These are phyloP conservation scores for Ceratobasidium papillatum DNA, from an alignment of 1,284 basidiomycete genomes.

Conservation along the genomic window DNA sequence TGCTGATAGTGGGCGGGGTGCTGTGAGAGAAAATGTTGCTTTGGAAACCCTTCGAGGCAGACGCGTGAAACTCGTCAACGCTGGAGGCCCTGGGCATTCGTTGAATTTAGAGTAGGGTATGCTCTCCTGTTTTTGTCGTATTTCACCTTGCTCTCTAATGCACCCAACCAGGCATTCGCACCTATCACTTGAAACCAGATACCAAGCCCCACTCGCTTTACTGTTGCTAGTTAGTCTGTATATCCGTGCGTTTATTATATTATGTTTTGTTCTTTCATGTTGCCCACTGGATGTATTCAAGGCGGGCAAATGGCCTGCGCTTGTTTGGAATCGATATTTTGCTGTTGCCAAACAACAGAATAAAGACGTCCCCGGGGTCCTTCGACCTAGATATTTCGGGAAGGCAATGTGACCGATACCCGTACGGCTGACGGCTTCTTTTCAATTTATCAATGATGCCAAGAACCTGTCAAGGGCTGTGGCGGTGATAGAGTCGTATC, in stretches of 20 bases:
- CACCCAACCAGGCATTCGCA: no score
- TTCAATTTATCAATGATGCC: constrained; percentile 10
- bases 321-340: no score
- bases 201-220: no score
- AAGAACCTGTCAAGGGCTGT: background rate
- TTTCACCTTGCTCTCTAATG: no score
- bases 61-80: constrained; percentile 2
- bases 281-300: no score
- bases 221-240: no score
- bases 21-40: constrained; percentile 3
- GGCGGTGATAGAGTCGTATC: background rate
- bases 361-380: background rate
- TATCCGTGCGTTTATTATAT: no score
- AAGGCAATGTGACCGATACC: background rate
- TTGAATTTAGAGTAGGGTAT: constrained; percentile 25
- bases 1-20: background rate
- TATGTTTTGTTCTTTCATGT: no score
- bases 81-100: constrained; percentile 26
- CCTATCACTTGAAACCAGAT: no score
- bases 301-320: no score
- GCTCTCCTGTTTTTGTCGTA: background rate
- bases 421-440: background rate
- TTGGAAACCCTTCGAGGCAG: constrained; percentile 7
- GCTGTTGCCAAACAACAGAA: background rate
- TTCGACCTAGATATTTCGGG: background rate